A percentile compares a stretch with the other conserved stretches of the same genome.
Conservation (phyloP, 1,284 basidiomycete genomes). For the Golubevia sp. region DNA sequence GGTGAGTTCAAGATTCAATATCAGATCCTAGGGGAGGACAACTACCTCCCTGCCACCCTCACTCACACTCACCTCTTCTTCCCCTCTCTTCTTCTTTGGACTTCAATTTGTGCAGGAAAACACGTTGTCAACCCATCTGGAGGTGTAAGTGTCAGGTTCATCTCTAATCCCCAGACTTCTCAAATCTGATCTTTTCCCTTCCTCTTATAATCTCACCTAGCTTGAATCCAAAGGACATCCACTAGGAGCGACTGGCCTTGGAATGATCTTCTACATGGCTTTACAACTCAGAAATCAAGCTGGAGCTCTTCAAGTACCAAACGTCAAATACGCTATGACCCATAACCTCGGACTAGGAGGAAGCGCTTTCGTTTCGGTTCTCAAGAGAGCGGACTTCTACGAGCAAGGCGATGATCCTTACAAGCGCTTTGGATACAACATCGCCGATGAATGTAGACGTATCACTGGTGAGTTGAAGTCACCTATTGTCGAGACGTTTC, state of each 20-base stretch:
- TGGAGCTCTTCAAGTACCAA: slow-evolving; percentile 39
- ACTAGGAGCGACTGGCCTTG: slow-evolving; percentile 52
- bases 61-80: not conserved
- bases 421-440: slow-evolving; percentile 40
- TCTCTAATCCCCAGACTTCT: no score
- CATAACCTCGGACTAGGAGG: slow-evolving; percentile 55
- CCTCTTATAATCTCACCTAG: no score
- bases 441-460: slow-evolving; percentile 30
- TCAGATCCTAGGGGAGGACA: not conserved
- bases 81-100: not conserved
- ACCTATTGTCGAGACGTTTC: no score
- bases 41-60: not conserved
- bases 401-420: slow-evolving; percentile 33
- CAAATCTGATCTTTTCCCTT: no score
- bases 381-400: slow-evolving; percentile 38
- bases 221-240: slow-evolving; percentile 56
- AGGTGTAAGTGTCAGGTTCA: slow-evolving; percentile 7
- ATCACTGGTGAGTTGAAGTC: no score
- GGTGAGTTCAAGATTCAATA: slow-evolving; percentile 61
- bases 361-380: slow-evolving; percentile 38
- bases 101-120: slow-evolving; percentile 18
- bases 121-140: slow-evolving; percentile 56
- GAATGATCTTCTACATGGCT: slow-evolving; percentile 49
- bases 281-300: slow-evolving; percentile 48
- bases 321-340: slow-evolving; percentile 41